Evolutionary conservation across 495 filamentous ascomycete species (phyloP).

Genomic region (Podospora appendiculata): DNA sequence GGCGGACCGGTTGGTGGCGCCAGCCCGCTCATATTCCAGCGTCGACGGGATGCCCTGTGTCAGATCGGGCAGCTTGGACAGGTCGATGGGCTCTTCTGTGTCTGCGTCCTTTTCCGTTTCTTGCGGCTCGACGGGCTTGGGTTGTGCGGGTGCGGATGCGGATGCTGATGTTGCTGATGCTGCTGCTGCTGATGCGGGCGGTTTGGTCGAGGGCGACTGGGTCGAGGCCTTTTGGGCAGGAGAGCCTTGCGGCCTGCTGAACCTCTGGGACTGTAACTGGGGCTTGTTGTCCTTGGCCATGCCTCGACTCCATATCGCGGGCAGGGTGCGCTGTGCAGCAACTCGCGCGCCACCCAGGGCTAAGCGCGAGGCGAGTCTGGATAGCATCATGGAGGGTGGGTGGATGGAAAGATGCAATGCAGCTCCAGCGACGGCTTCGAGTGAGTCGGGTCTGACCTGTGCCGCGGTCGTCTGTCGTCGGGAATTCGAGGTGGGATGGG

Average conservation of each 20-base stretch:
- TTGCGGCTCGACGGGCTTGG: background rate
- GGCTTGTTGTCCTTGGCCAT: constrained; percentile 32
- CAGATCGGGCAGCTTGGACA: constrained; percentile 70
- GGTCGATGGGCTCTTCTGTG: constrained; percentile 12
- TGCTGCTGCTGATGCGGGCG: background rate
- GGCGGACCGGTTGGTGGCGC: constrained; percentile 35
- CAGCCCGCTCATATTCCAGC: constrained; percentile 59
- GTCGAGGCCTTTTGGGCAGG: constrained; percentile 11
- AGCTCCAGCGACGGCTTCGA: no score
- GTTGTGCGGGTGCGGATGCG: no score
- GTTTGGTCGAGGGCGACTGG: background rate
- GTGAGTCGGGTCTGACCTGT: no score
- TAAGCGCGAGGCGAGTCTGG: constrained; percentile 32
- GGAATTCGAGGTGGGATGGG: background rate
- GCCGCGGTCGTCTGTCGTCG: background rate
- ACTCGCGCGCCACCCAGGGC: constrained; percentile 13
- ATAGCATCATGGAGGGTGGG: constrained; percentile 25
- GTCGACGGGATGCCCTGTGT: constrained; percentile 90
- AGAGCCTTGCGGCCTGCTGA: constrained; percentile 8
- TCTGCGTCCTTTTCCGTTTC: background rate
- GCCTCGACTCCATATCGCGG: constrained; percentile 29
- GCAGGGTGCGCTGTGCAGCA: constrained; percentile 13
- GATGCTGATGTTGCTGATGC: background rate
- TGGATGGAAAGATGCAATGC: no score
- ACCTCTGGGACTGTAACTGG: constrained; percentile 11